Evolutionary conservation across 148 eudicot genomes (phyloP), one percentile per base, ranked within the genome.

Genomic region (Cornus kousa): DNA sequence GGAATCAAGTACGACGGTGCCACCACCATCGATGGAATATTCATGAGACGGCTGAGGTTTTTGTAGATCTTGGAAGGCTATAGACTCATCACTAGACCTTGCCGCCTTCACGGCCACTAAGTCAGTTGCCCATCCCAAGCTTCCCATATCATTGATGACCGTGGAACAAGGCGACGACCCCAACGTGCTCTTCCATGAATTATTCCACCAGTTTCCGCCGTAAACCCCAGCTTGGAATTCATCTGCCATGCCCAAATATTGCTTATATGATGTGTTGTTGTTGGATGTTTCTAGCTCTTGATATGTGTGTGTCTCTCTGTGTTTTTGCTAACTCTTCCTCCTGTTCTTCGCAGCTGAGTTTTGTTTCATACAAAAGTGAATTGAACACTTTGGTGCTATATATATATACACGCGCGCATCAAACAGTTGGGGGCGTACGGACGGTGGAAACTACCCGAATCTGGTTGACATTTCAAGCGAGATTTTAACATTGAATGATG

Each of bases 211-310:
- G 32, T 74, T 81, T 9, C 84, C 80, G 40, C 89, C 87, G 70
- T 93, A 94, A 71, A 91, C 89, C 23, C 88, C 93, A 11, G 88
- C 91, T 80, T 89, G 94, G 57, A 87, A 88, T 72, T 91, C 90
- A 46, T 90, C 94, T 39, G 77, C 94, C 94, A 90, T 93, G 79
- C n/a, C 60, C 55, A 24, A 1, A 35, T 1, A 46, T 75, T 55
- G 68, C 53, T 50, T 40, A 32, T 6, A 2, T 75, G 66, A 40
- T 59, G 19, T 28, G 24, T 50, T 75, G 64, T 2, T 31, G 0
- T 43, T 5, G 9, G 3, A n/a, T 22, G 67, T n/a, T 31, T 73
- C 67, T 69, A 35, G 37, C 37, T 35, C 37, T 43, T 3, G 4
- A 43, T 43, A 2, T 43, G 6, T 43, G 6, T 43, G 6, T 43